Evolutionary conservation across 78 protist genomes (phyloP).

Genomic region (Anaeramoeba flamelloides): DNA sequence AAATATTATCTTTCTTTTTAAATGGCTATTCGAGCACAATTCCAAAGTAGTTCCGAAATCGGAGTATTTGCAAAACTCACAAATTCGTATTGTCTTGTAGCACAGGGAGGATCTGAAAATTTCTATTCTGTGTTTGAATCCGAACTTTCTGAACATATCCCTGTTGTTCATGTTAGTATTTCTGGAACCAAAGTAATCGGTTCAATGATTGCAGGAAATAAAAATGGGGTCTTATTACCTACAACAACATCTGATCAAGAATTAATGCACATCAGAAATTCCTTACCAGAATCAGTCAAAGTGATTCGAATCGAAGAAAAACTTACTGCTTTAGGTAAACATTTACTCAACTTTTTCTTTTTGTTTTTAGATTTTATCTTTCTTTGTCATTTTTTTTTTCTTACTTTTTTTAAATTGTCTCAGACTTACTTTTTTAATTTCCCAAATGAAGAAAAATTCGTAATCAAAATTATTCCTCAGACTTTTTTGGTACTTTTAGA

Average conservation of each 20-base stretch:
- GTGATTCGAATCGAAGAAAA: too few species aligned
- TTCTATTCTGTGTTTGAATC: conserved; percentile 73
- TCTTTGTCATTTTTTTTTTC: too few species aligned
- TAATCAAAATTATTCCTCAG: too few species aligned
- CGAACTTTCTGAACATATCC: conserved; percentile 79
- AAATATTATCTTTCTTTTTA: too few species aligned
- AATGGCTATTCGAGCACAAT: conserved; percentile 56
- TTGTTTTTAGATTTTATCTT: too few species aligned
- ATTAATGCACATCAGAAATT: conserved; percentile 80
- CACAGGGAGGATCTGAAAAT: conserved; percentile 72
- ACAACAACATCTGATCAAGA: conserved; percentile 88
- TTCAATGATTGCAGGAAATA: too few species aligned
- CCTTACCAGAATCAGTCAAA: conserved; percentile 83
- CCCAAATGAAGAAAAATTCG: too few species aligned
- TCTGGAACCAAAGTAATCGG: conserved; percentile 15
- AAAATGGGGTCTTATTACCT: conserved; percentile 89
- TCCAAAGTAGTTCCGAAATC: conserved; percentile 81
- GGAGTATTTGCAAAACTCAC: conserved; percentile 95
- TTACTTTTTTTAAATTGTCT: conserved; percentile 87
- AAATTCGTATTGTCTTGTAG: conserved; percentile 83
- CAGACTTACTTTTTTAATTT: too few species aligned
- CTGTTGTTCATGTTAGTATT: conserved; percentile 37
- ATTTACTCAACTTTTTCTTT: too few species aligned
- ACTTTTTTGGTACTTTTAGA: too few species aligned
- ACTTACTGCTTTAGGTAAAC: too few species aligned